Conservation (phyloP, 1,284 basidiomycete species). For the Neonothopanus nambi region DNA sequence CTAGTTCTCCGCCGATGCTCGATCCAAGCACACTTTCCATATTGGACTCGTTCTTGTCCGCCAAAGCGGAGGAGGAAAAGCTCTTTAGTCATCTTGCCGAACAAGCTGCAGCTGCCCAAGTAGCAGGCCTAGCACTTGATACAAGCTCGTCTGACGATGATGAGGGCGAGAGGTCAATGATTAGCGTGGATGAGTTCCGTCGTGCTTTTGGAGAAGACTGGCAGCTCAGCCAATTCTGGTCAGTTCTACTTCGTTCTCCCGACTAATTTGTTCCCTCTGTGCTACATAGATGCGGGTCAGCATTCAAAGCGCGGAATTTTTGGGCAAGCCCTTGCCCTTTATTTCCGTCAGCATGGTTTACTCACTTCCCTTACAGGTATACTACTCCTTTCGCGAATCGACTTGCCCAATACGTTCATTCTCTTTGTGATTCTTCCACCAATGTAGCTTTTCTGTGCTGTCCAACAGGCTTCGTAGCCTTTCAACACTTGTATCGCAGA, state of each 20-base stretch:
- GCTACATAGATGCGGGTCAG: not conserved
- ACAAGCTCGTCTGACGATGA: not conserved
- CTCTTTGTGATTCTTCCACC: constrained; percentile 30
- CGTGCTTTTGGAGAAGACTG: constrained; percentile 45
- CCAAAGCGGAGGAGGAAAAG: constrained; percentile 41
- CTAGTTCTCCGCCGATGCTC: constrained; percentile 37
- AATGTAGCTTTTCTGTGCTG: constrained; percentile 45
- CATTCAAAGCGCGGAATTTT: not conserved
- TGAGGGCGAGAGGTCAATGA: constrained; percentile 31
- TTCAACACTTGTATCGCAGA: constrained; percentile 37
- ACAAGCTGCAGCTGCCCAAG: constrained; percentile 28
- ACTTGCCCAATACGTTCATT: constrained; percentile 33
- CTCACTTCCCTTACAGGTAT: constrained; percentile 33
- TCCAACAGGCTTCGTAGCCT: constrained; percentile 45
- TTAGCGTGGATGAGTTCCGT: constrained; percentile 43
- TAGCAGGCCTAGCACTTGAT: constrained; percentile 30
- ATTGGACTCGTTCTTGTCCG: constrained; percentile 37
- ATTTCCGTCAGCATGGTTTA: not conserved
- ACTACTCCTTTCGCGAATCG: constrained; percentile 37
- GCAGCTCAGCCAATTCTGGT: constrained; percentile 52
- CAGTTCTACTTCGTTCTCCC: constrained; percentile 22
- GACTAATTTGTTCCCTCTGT: not conserved
- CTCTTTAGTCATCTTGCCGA: constrained; percentile 39
- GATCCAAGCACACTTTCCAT: constrained; percentile 39
- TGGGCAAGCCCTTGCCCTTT: constrained; percentile 4